These are phyloP conservation scores for Mycena floridula DNA, from an alignment of 768 basidiomycete genomes.

Conservation along the genomic window DNA sequence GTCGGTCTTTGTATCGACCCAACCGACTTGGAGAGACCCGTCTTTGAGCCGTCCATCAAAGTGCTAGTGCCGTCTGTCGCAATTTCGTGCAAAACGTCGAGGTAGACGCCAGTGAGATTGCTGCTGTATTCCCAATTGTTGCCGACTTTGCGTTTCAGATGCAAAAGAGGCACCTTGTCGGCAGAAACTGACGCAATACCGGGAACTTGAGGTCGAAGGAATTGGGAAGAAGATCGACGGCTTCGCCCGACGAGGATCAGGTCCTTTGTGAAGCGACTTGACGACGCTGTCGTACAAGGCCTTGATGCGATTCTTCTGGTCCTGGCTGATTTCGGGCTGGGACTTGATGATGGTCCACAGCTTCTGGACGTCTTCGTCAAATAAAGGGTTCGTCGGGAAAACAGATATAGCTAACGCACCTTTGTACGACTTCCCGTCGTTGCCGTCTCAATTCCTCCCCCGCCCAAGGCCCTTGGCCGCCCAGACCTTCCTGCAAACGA, in stretches of 20 bases:
- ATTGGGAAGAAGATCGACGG: constrained; percentile 92
- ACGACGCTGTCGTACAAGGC: constrained; percentile 95
- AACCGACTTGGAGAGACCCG: constrained; percentile 90
- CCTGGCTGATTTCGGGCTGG: constrained; percentile 94
- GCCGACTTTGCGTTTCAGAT: constrained; percentile 95
- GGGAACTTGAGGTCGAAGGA: constrained; percentile 88
- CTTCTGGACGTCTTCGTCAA: constrained; percentile 93
- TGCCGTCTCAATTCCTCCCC: no score
- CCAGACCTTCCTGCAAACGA: no score
- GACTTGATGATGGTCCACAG: constrained; percentile 97
- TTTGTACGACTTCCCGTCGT: no score
- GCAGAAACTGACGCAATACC: constrained; percentile 65
- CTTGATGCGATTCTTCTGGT: constrained; percentile 94
- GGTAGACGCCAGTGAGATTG: constrained; percentile 91
- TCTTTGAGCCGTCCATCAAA: constrained; percentile 95
- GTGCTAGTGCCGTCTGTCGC: constrained; percentile 96
- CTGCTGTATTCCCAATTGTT: constrained; percentile 95
- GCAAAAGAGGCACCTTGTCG: constrained; percentile 90
- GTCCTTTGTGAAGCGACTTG: constrained; percentile 77
- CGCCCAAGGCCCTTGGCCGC: no score
- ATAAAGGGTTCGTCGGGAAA: no score
- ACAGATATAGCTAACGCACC: no score
- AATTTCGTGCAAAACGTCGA: constrained; percentile 96
- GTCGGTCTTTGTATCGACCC: constrained; percentile 91
- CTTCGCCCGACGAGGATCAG: constrained; percentile 61